A percentile compares a stretch with the other conserved stretches of the same genome.
Evolutionary conservation across 169 alveolate species (phyloP).

Genomic region (Besnoitia besnoiti): DNA sequence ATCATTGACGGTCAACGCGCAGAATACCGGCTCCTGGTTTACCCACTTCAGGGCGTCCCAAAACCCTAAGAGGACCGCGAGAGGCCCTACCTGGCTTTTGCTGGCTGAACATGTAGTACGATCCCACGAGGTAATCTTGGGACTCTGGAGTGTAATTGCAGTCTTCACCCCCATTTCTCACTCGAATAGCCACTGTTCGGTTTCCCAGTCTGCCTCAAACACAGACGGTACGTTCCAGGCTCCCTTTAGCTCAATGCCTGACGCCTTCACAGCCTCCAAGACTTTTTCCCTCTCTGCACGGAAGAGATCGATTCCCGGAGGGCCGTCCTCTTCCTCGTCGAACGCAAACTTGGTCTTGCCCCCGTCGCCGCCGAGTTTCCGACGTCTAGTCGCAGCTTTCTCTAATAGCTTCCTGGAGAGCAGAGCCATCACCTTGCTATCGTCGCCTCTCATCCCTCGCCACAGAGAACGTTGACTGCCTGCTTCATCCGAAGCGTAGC

Average conservation of each 20-base stretch:
- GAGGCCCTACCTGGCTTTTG: too few relatives aligned
- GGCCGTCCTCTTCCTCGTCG: background rate
- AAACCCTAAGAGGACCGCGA: too few relatives aligned
- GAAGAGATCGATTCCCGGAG: background rate
- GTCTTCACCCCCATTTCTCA: background rate
- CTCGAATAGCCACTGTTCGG: conserved; percentile 11
- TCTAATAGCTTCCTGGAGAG: conserved; percentile 9
- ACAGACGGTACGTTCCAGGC: conserved; percentile 42
- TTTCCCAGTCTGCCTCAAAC: conserved; percentile 42
- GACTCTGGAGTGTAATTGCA: too few relatives aligned
- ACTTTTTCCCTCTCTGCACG: conserved; percentile 14
- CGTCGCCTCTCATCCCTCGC: conserved; percentile 11
- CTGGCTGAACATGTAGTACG: too few relatives aligned
- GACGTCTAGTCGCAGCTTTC: background rate
- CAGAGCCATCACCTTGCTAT: conserved; percentile 25
- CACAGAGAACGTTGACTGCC: background rate
- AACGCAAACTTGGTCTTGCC: background rate
- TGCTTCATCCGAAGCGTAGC: background rate
- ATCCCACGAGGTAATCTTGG: too few relatives aligned
- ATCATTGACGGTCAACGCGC: too few relatives aligned
- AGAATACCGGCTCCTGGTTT: too few relatives aligned
- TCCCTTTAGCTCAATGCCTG: conserved; percentile 33
- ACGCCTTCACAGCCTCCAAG: background rate
- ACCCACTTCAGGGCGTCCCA: too few relatives aligned
- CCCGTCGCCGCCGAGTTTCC: background rate